Conservation (phyloP, 2,329 filamentous ascomycete genomes). For the Pseudocercospora vitis region DNA sequence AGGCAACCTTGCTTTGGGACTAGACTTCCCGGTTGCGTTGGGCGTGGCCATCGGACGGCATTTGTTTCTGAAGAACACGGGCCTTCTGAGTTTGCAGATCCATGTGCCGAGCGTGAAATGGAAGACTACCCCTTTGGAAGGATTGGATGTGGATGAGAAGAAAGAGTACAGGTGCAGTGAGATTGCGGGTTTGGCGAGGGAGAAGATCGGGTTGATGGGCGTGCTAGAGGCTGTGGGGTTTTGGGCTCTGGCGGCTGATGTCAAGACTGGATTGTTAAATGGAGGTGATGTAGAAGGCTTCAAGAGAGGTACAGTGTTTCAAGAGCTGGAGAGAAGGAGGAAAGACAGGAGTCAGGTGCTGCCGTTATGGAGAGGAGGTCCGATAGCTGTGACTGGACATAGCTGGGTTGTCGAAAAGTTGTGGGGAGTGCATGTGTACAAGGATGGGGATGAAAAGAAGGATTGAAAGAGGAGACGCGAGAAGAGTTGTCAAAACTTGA, state of each 20-base stretch:
- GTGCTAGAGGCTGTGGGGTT: constrained; percentile 36
- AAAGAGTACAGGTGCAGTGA: constrained; percentile 34
- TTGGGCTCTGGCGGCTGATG: constrained; percentile 38
- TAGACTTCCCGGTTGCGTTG: constrained; percentile 41
- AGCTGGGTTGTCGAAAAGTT: constrained; percentile 37
- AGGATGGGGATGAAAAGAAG: constrained; percentile 25
- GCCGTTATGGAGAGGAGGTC: constrained; percentile 40
- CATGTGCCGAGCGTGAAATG: constrained; percentile 37
- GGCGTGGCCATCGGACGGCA: constrained; percentile 37
- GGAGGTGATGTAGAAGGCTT: constrained; percentile 38
- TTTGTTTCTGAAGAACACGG: constrained; percentile 37
- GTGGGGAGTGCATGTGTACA: constrained; percentile 38
- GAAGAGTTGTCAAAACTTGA: background rate
- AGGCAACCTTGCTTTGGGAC: constrained; percentile 40
- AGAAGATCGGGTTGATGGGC: constrained; percentile 26
- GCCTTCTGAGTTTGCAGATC: constrained; percentile 37
- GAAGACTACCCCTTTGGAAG: constrained; percentile 34
- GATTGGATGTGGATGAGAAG: constrained; percentile 35
- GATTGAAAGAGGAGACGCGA: constrained; percentile 23
- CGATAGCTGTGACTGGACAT: constrained; percentile 37
- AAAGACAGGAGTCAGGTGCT: constrained; percentile 37
- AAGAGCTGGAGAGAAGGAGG: constrained; percentile 33
- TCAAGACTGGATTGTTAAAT: constrained; percentile 33
- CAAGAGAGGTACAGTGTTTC: constrained; percentile 35
- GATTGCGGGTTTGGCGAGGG: constrained; percentile 28